phyloP scores from a whole-genome alignment of 805 yeast species.

The Schwanniomyces yamadae region DNA sequence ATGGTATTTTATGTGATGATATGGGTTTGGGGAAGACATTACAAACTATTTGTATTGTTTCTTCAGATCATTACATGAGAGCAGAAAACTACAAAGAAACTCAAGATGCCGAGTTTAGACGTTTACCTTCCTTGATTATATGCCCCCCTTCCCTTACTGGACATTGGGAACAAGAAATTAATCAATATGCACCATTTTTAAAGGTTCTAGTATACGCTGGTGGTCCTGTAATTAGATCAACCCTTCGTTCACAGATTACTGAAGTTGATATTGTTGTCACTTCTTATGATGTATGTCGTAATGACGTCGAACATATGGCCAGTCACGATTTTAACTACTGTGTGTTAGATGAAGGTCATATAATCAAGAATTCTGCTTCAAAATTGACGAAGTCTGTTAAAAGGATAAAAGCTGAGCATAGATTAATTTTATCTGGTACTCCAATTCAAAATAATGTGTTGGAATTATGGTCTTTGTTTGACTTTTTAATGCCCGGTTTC shows the following conservation, averaged over 20 bases:
- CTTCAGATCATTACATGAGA: constrained; percentile 91
- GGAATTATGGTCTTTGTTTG: constrained; percentile 96
- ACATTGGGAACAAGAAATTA: constrained; percentile 96
- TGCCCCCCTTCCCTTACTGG: constrained; percentile 99
- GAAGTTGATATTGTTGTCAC: constrained; percentile 85
- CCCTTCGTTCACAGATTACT: constrained; percentile 51
- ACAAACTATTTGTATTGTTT: constrained; percentile 94
- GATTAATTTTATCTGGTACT: constrained; percentile 91
- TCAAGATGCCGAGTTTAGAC: constrained; percentile 61
- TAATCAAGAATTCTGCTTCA: constrained; percentile 87
- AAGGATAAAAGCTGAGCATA: constrained; percentile 76
- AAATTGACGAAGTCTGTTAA: constrained; percentile 89
- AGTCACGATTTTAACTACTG: constrained; percentile 82
- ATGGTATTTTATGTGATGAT: constrained; percentile 98
- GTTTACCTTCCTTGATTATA: constrained; percentile 78
- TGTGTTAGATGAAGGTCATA: constrained; percentile 96
- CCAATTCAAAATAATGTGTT: constrained; percentile 97
- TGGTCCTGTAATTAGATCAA: constrained; percentile 70
- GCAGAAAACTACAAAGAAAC: constrained; percentile 66
- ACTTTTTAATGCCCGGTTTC: constrained; percentile 98
- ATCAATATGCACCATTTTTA: constrained; percentile 85
- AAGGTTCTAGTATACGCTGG: constrained; percentile 88
- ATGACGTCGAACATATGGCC: constrained; percentile 69
- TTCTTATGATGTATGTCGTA: constrained; percentile 93
- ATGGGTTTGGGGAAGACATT: constrained; percentile 98